These are phyloP conservation scores for Truncatella angustata DNA, from an alignment of 2,329 filamentous ascomycete genomes.

Conservation along the genomic window DNA sequence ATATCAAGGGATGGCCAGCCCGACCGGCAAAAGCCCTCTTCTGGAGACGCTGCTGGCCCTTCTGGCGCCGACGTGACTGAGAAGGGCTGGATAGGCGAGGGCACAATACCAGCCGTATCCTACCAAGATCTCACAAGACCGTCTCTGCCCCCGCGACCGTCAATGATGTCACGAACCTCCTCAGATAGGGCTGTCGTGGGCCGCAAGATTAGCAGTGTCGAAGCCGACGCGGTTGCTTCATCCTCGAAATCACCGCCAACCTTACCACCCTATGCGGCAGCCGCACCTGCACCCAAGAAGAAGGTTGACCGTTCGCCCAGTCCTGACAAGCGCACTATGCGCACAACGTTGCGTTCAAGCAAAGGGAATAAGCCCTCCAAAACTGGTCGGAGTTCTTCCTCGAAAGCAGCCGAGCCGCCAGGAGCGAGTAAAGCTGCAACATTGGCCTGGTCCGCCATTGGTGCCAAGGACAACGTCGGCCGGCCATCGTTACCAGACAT, in stretches of 20 bases:
- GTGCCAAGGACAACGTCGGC: conserved; percentile 35
- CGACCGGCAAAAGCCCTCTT: conserved; percentile 24
- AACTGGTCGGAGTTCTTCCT: conserved; percentile 36
- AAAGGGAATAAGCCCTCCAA: conserved; percentile 43
- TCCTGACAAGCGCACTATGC: conserved; percentile 61
- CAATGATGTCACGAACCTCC: conserved; percentile 51
- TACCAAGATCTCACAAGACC: conserved; percentile 82
- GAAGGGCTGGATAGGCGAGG: conserved; percentile 71
- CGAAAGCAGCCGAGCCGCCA: conserved; percentile 44
- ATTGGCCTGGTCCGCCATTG: conserved; percentile 56
- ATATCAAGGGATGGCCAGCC: conserved; percentile 54
- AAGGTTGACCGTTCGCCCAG: conserved; percentile 48
- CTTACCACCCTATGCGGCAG: conserved; percentile 30
- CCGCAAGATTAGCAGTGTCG: conserved; percentile 21
- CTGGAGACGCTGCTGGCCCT: conserved; percentile 14
- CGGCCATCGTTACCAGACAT: conserved; percentile 23
- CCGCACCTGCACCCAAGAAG: conserved; percentile 27
- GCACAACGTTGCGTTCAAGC: conserved; percentile 56
- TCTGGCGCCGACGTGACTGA: conserved; percentile 18
- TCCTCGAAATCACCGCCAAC: conserved; percentile 20
- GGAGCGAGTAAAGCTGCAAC: conserved; percentile 63
- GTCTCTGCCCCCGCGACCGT: conserved; percentile 54
- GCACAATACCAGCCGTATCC: conserved; percentile 76
- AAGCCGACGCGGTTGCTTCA: conserved; percentile 23
- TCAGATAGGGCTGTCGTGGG: conserved; percentile 46